These are phyloP conservation scores for Eimeria necatrix DNA, from an alignment of 169 alveolate genomes.

Conservation along the genomic window DNA sequence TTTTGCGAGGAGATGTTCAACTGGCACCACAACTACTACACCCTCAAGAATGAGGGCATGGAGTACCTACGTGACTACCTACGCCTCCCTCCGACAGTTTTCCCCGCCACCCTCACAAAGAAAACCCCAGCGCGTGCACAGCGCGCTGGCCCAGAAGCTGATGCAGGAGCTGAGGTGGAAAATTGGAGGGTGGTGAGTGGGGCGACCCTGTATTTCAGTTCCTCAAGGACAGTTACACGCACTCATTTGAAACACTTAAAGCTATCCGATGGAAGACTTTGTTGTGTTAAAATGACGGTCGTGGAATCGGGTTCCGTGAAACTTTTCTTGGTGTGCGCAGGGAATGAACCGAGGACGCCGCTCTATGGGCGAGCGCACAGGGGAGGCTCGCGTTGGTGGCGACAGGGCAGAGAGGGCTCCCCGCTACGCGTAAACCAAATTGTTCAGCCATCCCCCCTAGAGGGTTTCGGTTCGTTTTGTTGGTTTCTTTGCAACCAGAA, in stretches of 20 bases:
- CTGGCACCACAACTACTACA: conserved; percentile 88
- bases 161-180: conserved; percentile 48
- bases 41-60: conserved; percentile 86
- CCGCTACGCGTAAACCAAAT: conserved; percentile 31
- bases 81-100: conserved; percentile 95
- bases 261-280: too few relatives aligned
- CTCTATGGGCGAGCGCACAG: conserved; percentile 44
- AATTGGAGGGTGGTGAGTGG: conserved; percentile 74
- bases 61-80: conserved; percentile 91
- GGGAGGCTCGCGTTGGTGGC: conserved; percentile 30
- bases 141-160: conserved; percentile 61
- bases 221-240: too few relatives aligned
- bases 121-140: conserved; percentile 83
- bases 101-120: conserved; percentile 97
- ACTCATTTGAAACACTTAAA: too few relatives aligned
- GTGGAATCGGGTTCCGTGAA: too few relatives aligned
- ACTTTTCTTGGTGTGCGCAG: neutral
- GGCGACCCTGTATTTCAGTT: neutral
- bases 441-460: neutral
- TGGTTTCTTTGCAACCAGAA: neutral
- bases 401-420: conserved; percentile 62
- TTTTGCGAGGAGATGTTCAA: conserved; percentile 94
- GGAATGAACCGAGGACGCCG: conserved; percentile 60
- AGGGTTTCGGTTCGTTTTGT: neutral
- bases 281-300: too few relatives aligned